Conservation (phyloP, 371 early-diverging fungal species). For the Smittium mucronatum region DNA sequence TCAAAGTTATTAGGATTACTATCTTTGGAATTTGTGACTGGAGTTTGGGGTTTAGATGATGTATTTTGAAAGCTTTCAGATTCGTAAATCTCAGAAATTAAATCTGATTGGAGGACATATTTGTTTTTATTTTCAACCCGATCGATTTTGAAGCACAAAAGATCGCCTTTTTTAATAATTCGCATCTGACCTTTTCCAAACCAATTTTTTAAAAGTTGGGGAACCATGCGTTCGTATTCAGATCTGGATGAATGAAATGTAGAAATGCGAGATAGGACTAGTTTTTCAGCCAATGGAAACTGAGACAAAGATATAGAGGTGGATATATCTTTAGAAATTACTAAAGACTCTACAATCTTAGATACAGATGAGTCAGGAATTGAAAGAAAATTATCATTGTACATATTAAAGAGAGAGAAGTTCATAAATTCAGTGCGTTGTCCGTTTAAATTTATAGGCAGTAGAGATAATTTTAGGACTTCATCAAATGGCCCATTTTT, state of each 20-base stretch:
- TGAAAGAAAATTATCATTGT: background rate
- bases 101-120: background rate
- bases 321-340: background rate
- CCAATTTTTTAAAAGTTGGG: slow-evolving; percentile 26
- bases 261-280: slow-evolving; percentile 61
- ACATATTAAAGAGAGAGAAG: background rate
- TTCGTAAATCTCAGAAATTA: background rate
- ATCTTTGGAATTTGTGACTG: background rate
- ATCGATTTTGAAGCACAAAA: slow-evolving; percentile 47
- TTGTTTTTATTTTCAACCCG: slow-evolving; percentile 20
- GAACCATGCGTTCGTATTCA: slow-evolving; percentile 48
- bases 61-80: background rate
- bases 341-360: background rate
- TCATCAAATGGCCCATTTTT: background rate
- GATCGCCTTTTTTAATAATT: slow-evolving; percentile 56
- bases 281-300: slow-evolving; percentile 45
- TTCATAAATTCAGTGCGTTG: background rate
- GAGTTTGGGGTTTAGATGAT: background rate
- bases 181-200: slow-evolving; percentile 25
- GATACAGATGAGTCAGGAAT: background rate
- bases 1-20: background rate
- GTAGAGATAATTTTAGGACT: background rate
- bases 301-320: slow-evolving; percentile 11
- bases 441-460: background rate
- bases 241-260: slow-evolving; percentile 59